A percentile compares a stretch with the other conserved stretches of the same genome.
phyloP scores from a whole-genome alignment of 805 yeast species.

The Saccharomycopsis selenospora region DNA sequence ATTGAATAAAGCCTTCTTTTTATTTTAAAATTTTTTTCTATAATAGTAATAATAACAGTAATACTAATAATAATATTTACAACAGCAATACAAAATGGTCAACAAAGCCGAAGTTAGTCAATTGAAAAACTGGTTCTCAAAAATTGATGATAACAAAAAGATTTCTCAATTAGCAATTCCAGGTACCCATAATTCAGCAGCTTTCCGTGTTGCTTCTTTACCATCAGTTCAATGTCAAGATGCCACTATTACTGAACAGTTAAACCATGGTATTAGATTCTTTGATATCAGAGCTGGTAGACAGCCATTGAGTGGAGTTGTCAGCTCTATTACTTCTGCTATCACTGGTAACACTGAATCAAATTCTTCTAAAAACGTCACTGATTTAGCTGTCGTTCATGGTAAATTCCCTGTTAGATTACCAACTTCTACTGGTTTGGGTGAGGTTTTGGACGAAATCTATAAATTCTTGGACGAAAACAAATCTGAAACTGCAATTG shows the following conservation, averaged over 20 bases:
- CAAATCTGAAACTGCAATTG: conserved; percentile 52
- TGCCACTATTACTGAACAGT: conserved; percentile 49
- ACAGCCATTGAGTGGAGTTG: conserved; percentile 44
- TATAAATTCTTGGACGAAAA: conserved; percentile 48
- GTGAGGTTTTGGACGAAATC: conserved; percentile 47
- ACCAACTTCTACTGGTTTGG: conserved; percentile 47
- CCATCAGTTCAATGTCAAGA: conserved; percentile 79
- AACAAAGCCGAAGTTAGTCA: conserved; percentile 10
- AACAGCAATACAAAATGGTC: conserved; percentile 1
- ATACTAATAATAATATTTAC: background rate
- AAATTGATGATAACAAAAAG: conserved; percentile 42
- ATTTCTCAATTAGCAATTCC: conserved; percentile 57
- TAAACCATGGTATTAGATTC: conserved; percentile 68
- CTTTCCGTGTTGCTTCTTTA: conserved; percentile 51
- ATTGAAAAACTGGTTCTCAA: conserved; percentile 42
- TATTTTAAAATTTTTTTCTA: too few relatives aligned
- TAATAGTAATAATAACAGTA: too few relatives aligned
- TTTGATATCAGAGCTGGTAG: conserved; percentile 61
- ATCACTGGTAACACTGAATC: conserved; percentile 16
- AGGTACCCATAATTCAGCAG: conserved; percentile 83
- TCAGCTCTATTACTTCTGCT: conserved; percentile 24
- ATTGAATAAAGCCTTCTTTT: too few relatives aligned
- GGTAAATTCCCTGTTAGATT: conserved; percentile 70
- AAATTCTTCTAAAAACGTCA: conserved; percentile 30
- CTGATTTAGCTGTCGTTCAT: conserved; percentile 60